Base-by-base conservation (phyloP, 208 protist genomes). In the Acanthamoeba healyi region DNA sequence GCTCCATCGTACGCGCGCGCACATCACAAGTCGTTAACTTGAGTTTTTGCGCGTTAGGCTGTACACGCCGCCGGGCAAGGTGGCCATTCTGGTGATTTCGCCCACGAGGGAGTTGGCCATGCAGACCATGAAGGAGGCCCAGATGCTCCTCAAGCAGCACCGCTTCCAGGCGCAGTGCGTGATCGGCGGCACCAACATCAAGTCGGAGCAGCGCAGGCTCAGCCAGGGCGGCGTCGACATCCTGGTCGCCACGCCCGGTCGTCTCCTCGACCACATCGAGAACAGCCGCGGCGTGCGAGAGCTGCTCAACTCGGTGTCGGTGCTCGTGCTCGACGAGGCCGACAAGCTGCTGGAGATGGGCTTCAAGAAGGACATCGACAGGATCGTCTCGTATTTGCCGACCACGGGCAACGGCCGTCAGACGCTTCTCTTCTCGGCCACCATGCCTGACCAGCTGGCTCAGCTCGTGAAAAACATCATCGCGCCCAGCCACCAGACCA, bases 101-200 rank as follows among this genome's bases (percentile, higher is more conserved):
- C 99, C 99, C 42, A 99, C 99, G 14, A 97, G 99, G 70, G 99
- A 99, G 97, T 97, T 99, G 10, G 99, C 99, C 72, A 96, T 99
- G 49, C 99, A 99, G 96, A 99, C 99, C 87, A 98, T 99, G 91
- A 98, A 98, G 74, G 99, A 99, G 40, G 95, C 99, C 54, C 95
- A 97, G 63, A 98, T 99, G 92, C 96, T 99, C 58, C 90, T 97
- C 61, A 91, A 97, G 88, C 95, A 97, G 92, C 98, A 98, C 81
- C 87, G 58, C 38, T 97, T 98, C 58, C 54, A 38, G 6, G 58
- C 97, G 93, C 96, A 97, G 77, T 84, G 98, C 3, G 81, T 98
- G 5, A 98, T 98, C 36, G 98, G 98, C 54, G 98, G 98, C 46
- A 95, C 96, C 49, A 98, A 98, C 93, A 95, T 97, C 32, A 96